These are phyloP conservation scores for Candida vartiovaarae DNA, from an alignment of 805 yeast species.

Conservation along the genomic window DNA sequence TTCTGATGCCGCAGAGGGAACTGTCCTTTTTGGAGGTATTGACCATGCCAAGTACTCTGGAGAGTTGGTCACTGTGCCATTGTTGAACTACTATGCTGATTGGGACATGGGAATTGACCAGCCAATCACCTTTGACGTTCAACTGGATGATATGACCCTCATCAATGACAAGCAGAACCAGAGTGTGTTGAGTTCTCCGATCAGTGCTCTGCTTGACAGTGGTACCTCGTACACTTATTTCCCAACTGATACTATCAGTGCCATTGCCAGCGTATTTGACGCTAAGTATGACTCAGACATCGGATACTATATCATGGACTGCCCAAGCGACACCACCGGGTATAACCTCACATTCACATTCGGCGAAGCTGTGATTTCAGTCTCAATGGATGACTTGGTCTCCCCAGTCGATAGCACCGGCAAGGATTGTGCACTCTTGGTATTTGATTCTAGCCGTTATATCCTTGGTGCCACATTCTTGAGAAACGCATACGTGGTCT, in stretches of 20 bases:
- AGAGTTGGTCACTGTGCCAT: slow-evolving; percentile 36
- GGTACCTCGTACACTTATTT: slow-evolving; percentile 48
- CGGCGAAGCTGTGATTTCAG: too few species aligned
- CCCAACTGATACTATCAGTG: slow-evolving; percentile 26
- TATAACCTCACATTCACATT: too few species aligned
- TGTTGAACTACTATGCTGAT: slow-evolving; percentile 19
- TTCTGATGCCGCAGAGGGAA: slow-evolving; percentile 32
- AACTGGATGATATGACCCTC: not conserved
- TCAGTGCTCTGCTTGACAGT: slow-evolving; percentile 39
- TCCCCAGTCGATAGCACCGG: too few species aligned
- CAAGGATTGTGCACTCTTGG: too few species aligned
- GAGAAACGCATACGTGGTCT: too few species aligned
- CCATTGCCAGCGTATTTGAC: slow-evolving; percentile 24
- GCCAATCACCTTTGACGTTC: slow-evolving; percentile 30
- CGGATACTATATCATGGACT: too few species aligned
- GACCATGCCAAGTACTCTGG: slow-evolving; percentile 52
- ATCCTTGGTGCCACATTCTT: too few species aligned
- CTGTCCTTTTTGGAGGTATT: slow-evolving; percentile 57
- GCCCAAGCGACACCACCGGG: too few species aligned
- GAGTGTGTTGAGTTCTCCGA: slow-evolving; percentile 22
- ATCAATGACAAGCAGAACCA: slow-evolving; percentile 33
- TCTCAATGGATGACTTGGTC: too few species aligned
- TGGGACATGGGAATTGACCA: slow-evolving; percentile 22
- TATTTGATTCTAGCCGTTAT: too few species aligned
- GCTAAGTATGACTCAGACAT: slow-evolving; percentile 28